Conservation (phyloP, 2,329 filamentous ascomycete genomes). For the Chaetomiaceae sp. region DNA sequence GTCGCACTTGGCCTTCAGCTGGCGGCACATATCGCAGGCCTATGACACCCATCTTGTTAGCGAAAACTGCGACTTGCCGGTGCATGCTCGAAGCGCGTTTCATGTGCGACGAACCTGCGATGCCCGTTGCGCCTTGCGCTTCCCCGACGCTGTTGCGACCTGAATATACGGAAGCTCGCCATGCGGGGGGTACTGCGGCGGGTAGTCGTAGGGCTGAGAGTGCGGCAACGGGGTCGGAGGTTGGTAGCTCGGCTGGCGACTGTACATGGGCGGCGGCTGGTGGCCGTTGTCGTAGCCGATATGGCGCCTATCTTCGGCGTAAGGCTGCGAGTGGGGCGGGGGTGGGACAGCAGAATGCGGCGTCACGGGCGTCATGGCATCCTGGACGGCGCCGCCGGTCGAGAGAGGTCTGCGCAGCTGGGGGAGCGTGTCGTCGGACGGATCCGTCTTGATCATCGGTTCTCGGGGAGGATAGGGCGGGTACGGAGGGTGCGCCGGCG, state of each 20-base stretch:
- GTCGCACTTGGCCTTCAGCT: slow-evolving; percentile 87
- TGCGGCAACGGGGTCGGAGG: slow-evolving; percentile 39
- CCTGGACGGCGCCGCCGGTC: slow-evolving; percentile 41
- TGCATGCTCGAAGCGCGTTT: no score
- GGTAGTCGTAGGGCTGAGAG: slow-evolving; percentile 33
- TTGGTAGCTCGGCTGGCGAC: slow-evolving; percentile 38
- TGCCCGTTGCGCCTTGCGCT: slow-evolving; percentile 61
- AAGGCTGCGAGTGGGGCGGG: slow-evolving; percentile 33
- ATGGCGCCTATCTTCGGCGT: slow-evolving; percentile 48
- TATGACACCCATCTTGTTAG: slow-evolving; percentile 35
- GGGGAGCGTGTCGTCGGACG: slow-evolving; percentile 39
- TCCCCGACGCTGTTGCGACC: slow-evolving; percentile 45
- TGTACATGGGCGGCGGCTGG: slow-evolving; percentile 37
- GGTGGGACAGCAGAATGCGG: slow-evolving; percentile 32
- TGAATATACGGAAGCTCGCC: slow-evolving; percentile 38
- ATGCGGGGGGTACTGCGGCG: slow-evolving; percentile 32
- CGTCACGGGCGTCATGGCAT: slow-evolving; percentile 33
- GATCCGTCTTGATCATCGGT: slow-evolving; percentile 53
- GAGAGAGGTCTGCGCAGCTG: slow-evolving; percentile 50
- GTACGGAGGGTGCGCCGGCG: slow-evolving; percentile 29
- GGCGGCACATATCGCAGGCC: slow-evolving; percentile 87
- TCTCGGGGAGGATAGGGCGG: slow-evolving; percentile 45
- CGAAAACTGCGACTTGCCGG: not conserved
- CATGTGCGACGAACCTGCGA: slow-evolving; percentile 48
- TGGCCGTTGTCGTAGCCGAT: slow-evolving; percentile 49